Base-by-base conservation (phyloP, 805 yeast genomes). In the Metschnikowia lachancei region DNA sequence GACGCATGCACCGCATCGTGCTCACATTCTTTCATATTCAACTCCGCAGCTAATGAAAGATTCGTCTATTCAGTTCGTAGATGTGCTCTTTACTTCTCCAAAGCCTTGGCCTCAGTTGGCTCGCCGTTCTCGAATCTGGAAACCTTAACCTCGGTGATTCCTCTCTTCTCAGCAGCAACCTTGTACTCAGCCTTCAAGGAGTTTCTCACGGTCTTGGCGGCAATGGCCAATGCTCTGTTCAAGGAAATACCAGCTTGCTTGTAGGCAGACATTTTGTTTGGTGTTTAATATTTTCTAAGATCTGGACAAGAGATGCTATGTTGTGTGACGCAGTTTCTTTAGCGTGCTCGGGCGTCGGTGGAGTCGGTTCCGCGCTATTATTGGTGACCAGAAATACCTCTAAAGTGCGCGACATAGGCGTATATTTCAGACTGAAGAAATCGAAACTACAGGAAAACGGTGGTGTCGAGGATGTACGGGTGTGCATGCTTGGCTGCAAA, bases 211-310 rank as follows among this genome's bases (percentile, higher is more conserved):
- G 95, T 80, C 67, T 82, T 82, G 64, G 97, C 96, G 63, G 97
- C 87, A 64, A 92, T 78, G 57, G 96, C 81, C 69, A 91, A 78
- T 73, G 92, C 92, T 69, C 84, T 87, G 85, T 87, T 88, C 76
- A 85, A 82, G 56, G 75, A 64, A 48, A 72, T 71, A 50, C 76
- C 76, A 45, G 76, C 76, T 72, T 72, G 76, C 63, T 72, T 70
- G 68, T 69, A 68, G 62, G 75, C 73, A 60, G 75, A 70, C 76
- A 72, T 72, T 33, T 24, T 47, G n/a, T 42, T n/a, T 32, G 30
- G 42, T 40, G 39, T 39, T 29, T 13, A 19, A n/a, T 13, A 24
- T 7, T 9, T n/a, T 24, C n/a, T n/a, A n/a, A n/a, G n/a, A n/a
- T n/a, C n/a, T n/a, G n/a, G n/a, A n/a, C n/a, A n/a, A n/a, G 13